These are phyloP conservation scores for Coemansia sp. DNA, from an alignment of 371 early-diverging fungal species.

Conservation along the genomic window DNA sequence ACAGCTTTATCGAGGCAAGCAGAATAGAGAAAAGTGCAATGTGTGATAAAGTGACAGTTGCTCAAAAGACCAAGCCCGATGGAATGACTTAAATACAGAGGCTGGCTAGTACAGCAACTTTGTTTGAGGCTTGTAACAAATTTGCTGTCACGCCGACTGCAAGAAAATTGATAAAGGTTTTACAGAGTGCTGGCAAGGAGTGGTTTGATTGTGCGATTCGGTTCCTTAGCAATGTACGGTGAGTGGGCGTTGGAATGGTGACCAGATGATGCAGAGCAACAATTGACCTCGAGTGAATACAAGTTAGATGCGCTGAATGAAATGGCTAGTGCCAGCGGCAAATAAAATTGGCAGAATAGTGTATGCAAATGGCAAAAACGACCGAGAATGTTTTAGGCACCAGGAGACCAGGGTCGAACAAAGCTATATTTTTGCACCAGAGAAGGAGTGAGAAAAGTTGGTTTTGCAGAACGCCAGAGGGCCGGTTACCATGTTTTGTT, in stretches of 20 bases:
- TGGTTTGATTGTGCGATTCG: neutral
- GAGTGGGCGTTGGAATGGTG: neutral
- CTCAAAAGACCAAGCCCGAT: neutral
- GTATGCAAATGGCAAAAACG: neutral
- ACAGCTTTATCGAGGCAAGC: neutral
- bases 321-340: neutral
- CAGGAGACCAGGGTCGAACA: neutral
- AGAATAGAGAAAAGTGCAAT: neutral
- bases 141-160: neutral
- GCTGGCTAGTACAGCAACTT: neutral
- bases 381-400: neutral
- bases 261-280: neutral
- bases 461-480: neutral
- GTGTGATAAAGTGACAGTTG: neutral
- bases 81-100: neutral
- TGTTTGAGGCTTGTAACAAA: neutral
- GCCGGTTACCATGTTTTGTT: neutral
- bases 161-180: neutral
- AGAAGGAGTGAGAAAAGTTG: neutral
- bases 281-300: neutral
- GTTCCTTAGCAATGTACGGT: neutral
- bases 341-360: neutral
- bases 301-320: neutral
- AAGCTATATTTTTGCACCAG: neutral
- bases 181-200: neutral